Conservation (phyloP, 345 rosid genomes). For the Melaleuca alternifolia region DNA sequence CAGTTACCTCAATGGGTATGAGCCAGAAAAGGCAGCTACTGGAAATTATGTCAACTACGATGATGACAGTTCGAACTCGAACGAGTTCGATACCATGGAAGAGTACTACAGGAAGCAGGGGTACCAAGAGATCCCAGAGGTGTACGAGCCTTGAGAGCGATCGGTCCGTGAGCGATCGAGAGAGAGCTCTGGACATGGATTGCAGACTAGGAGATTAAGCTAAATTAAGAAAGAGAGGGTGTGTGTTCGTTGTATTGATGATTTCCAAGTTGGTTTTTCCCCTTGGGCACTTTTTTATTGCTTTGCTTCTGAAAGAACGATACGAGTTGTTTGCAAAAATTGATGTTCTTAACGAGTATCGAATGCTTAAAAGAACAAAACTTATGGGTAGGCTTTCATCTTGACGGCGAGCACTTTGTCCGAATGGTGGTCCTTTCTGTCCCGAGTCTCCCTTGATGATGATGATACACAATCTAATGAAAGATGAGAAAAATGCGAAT, state of each 20-base stretch:
- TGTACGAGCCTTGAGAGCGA: conserved; percentile 26
- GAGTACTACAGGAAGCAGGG: conserved; percentile 35
- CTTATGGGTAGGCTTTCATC: not conserved
- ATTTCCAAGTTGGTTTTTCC: not conserved
- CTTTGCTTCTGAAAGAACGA: not conserved
- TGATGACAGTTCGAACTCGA: not conserved
- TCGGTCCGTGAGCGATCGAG: not conserved
- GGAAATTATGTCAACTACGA: not conserved
- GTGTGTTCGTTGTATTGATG: not conserved
- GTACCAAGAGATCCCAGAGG: conserved; percentile 12
- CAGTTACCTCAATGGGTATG: not conserved
- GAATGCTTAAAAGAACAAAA: not conserved
- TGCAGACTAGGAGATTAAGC: not conserved
- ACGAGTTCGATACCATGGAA: conserved; percentile 49
- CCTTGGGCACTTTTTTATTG: not conserved
- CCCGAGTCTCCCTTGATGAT: not conserved
- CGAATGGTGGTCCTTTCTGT: not conserved
- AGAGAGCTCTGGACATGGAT: not conserved
- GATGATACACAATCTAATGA: not conserved
- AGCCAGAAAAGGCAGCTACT: not conserved
- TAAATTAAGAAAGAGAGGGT: not conserved
- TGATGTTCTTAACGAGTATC: not conserved
- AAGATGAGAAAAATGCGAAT: not conserved
- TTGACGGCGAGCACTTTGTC: not conserved
- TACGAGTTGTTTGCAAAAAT: not conserved